Base-by-base conservation (phyloP, 2,329 filamentous ascomycete genomes). In the Elsinoe fawcettii region DNA sequence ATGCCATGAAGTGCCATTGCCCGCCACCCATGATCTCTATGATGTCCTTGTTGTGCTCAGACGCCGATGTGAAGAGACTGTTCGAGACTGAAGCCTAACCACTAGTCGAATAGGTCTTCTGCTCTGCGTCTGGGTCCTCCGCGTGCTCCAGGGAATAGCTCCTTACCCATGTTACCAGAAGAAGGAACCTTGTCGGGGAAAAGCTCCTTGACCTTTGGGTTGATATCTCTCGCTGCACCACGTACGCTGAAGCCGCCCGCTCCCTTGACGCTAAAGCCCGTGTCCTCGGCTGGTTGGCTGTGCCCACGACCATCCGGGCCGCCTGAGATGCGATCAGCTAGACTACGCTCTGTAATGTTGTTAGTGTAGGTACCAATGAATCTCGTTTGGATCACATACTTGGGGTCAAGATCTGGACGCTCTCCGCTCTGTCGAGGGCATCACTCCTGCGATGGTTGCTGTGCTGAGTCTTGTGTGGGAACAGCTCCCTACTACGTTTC, bases 371-470 rank as follows among this genome's bases (percentile, higher is more conserved):
- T 63, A 62, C 22, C 25, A 16, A 27, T 18, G 57, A 43, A 57
- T 64, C 60, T 63, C 61, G 59, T 58, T 56, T 18, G 27, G 20
- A 20, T 25, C 2, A 56, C 54, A 30, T 37, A 56, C 54, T 36
- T 4, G 54, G 54, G 11, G 30, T 47, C 20, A n/a, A 59, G 59
- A 51, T 57, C 23, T 25, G 59, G 32, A 47, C 62, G 59, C 59
- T 65, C 60, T 59, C 59, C 41, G 62, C 61, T 37, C 66, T 57
- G 27, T 75, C 74, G 20, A 71, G 66, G 3, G 74, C 74, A 51
- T 74, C 73, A 34, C 71, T 71, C 20, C 75, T 70, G 27, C 71
- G 72, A 61, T 78, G 74, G 54, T 74, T 73, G 61, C 68, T 70
- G 63, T 64, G 54, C 14, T 56, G 16, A 30, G 61, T 64, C 60